Evolutionary conservation across 2,329 filamentous ascomycete genomes (phyloP).

Genomic region (Fusarium kyushuense): DNA sequence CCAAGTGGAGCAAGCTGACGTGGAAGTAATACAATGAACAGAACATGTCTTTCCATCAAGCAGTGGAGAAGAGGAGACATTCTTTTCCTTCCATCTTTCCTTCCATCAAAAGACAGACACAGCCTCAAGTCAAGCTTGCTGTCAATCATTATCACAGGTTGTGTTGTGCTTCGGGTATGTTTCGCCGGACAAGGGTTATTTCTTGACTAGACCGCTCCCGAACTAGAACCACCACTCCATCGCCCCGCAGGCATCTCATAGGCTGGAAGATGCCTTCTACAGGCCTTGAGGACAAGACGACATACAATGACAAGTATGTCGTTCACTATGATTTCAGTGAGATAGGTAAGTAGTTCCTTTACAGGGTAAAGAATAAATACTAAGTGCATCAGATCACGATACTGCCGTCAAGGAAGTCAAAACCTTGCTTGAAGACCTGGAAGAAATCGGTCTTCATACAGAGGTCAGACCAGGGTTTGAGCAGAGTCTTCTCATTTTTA

Average conservation of each 20-base stretch:
- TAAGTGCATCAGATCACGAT: conserved; percentile 48
- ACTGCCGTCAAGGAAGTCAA: conserved; percentile 52
- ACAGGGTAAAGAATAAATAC: rapidly evolving
- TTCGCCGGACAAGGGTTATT: conserved; percentile 15
- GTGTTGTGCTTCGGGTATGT: conserved; percentile 11
- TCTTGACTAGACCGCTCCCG: conserved; percentile 14
- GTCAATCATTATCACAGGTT: neutral
- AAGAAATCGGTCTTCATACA: conserved; percentile 73
- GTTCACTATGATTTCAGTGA: conserved; percentile 55
- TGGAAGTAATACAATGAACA: conserved; percentile 13
- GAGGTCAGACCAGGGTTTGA: conserved; percentile 79
- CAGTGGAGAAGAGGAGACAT: neutral
- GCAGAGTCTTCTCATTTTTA: conserved; percentile 75
- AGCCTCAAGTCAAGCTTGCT: neutral
- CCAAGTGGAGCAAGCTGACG: conserved; percentile 47
- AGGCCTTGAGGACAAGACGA: conserved; percentile 25
- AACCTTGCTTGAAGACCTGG: conserved; percentile 68
- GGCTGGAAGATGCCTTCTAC: conserved; percentile 20
- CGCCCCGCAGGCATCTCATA: conserved; percentile 13
- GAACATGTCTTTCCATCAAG: neutral
- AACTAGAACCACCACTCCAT: neutral
- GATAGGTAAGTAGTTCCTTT: conserved; percentile 44
- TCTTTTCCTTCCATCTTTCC: neutral
- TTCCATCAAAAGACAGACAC: neutral
- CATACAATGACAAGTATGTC: conserved; percentile 57